Conservation (phyloP, 768 basidiomycete species). For the Leucosporidium scottii region DNA sequence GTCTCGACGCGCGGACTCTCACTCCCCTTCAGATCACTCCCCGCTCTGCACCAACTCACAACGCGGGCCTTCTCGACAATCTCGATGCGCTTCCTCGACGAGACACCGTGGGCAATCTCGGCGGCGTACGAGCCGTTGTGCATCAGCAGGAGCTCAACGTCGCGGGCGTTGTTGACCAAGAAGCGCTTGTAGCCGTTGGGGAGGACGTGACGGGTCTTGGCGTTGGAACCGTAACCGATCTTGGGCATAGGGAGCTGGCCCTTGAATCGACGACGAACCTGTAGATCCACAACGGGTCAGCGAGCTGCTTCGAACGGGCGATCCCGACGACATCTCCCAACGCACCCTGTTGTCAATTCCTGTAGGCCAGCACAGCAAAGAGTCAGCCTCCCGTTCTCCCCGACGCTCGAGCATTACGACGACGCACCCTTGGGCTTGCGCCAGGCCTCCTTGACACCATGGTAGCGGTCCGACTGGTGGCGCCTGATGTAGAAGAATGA, state of each 20-base stretch:
- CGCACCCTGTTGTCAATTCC: constrained; percentile 6
- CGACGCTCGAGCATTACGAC: not conserved
- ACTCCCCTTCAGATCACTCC: no score
- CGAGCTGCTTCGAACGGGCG: not conserved
- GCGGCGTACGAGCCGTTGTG: constrained; percentile 95
- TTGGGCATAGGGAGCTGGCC: constrained; percentile 35
- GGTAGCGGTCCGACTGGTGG: constrained; percentile 98
- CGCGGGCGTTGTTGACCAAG: constrained; percentile 85
- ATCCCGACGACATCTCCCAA: not conserved
- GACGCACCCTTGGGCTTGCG: constrained; percentile 91
- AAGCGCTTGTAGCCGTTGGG: constrained; percentile 95
- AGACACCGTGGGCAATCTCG: constrained; percentile 93
- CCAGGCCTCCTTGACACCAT: constrained; percentile 96
- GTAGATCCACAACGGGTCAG: no score
- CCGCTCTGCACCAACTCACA: not conserved
- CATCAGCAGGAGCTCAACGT: constrained; percentile 71
- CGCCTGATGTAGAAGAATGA: constrained; percentile 45
- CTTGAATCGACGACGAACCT: constrained; percentile 30
- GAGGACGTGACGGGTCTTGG: constrained; percentile 90
- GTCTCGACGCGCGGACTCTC: no score
- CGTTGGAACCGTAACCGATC: constrained; percentile 71
- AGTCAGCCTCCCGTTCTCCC: constrained; percentile 65
- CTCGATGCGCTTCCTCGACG: constrained; percentile 83
- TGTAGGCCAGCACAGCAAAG: not conserved
- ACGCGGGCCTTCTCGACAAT: constrained; percentile 68